These are phyloP conservation scores for Diaporthe destruens DNA, from an alignment of 2,329 filamentous ascomycete genomes.

Conservation along the genomic window DNA sequence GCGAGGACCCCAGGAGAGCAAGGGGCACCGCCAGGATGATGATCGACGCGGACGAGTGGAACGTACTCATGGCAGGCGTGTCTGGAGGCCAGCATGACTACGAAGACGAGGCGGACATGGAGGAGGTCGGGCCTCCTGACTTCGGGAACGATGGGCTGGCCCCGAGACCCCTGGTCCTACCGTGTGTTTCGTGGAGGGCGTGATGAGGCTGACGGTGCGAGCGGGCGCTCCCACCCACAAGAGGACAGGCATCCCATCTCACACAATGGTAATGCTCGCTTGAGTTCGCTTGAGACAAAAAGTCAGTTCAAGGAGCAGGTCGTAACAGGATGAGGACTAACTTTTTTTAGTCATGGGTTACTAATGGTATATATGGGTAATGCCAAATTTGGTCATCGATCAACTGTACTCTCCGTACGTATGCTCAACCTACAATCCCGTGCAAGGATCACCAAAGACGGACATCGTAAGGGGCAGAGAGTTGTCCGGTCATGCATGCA, in stretches of 20 bases:
- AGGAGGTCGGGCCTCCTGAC: background rate
- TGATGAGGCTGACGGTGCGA: background rate
- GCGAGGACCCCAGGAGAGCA: background rate
- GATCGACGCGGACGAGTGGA: background rate
- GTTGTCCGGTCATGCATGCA: conserved; percentile 3
- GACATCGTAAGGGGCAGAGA: background rate
- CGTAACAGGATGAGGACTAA: background rate
- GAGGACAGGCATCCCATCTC: background rate
- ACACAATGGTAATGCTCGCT: background rate
- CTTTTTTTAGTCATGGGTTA: background rate
- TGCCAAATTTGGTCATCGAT: conserved; percentile 11
- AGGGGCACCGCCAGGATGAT: background rate
- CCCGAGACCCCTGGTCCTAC: conserved; percentile 4
- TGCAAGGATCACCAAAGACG: background rate
- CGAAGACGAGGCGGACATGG: background rate
- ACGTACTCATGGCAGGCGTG: background rate
- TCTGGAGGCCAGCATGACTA: conserved; percentile 1
- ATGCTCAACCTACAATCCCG: background rate
- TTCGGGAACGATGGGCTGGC: background rate
- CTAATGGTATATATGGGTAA: background rate
- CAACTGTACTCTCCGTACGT: background rate
- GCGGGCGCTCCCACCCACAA: background rate
- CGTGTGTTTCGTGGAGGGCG: background rate
- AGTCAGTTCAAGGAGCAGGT: background rate
- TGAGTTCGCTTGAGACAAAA: no score